Base-by-base conservation (phyloP, 163 green algal species). In the Volvox carteri region DNA sequence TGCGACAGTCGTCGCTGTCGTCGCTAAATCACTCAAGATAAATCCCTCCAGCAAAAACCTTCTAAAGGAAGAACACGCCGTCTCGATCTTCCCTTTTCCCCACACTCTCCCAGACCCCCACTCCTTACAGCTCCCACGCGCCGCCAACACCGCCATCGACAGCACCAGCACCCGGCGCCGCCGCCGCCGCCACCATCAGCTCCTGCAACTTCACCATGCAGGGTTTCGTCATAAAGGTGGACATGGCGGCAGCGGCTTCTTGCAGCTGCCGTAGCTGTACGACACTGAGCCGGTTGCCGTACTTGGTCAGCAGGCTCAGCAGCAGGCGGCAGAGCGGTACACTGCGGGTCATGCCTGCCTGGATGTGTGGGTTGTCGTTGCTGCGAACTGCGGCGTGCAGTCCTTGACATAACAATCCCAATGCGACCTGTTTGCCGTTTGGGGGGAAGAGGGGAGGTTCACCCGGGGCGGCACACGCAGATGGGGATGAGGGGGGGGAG, bases 301-400 rank as follows among this genome's bases (percentile, higher is more conserved):
- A 46, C 30, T 54, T 52, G 2, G 62, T 9, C 44, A 87, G 33
- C 80, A 78, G 42, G 28, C 21, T 37, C 30, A 87, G 80, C 62
- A 87, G 30, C 62, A 87, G 62, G 14, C 80, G 80, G 30, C 80
- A 87, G 4, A 87, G 33, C 46, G 62, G 42, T 30, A 78, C 80
- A 30, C 80, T 70, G 42, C n/a, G 39, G 42, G n/a, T 21, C 60
- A 87, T 25, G 19, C 23, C n/a, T n/a, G n/a, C n/a, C n/a, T n/a
- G n/a, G n/a, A n/a, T n/a, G n/a, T 72, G 60, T 72, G 4, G 60
- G 11, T 72, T 39, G 12, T 39, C 39, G 12, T 25, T 54, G 46
- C 30, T 19, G 16, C 42, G 62, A 6, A 37, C 80, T 1, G 80
- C 62, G 18, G 60, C 44, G 44, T 65, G 78, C 33, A 87, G 11